A percentile compares a stretch with the other conserved stretches of the same genome.
These are phyloP conservation scores for Purshia tridentata DNA, from an alignment of 306 rosid species.

Conservation along the genomic window DNA sequence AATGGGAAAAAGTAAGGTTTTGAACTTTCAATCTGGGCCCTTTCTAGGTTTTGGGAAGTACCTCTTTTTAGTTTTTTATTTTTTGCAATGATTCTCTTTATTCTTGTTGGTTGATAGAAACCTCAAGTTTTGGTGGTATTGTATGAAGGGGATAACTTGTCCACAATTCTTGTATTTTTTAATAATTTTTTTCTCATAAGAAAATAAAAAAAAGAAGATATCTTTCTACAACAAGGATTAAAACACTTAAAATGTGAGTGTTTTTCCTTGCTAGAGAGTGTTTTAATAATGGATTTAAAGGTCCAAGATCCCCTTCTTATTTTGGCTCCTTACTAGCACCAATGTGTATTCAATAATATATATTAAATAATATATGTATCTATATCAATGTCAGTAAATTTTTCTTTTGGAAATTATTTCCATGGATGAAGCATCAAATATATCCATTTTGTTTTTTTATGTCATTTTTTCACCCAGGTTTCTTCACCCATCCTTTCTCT, in stretches of 20 bases:
- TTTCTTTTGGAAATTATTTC: slow-evolving; percentile 6
- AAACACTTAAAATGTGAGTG: neutral
- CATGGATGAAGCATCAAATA: slow-evolving; percentile 11
- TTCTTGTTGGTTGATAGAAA: too few species aligned
- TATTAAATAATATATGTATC: neutral
- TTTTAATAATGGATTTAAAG: neutral
- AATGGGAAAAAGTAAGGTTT: neutral
- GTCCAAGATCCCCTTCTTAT: neutral
- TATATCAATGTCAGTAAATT: neutral
- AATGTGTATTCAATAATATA: neutral
- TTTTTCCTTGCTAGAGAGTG: neutral
- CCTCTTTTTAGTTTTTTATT: too few species aligned
- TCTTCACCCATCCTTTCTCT: slow-evolving; percentile 16
- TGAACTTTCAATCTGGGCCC: neutral
- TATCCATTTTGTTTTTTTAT: slow-evolving; percentile 7
- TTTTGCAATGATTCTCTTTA: too few species aligned
- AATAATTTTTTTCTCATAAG: neutral
- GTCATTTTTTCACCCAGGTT: slow-evolving; percentile 15
- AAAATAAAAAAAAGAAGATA: neutral
- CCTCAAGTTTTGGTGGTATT: neutral
- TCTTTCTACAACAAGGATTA: neutral
- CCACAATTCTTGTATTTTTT: neutral
- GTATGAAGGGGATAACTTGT: neutral
- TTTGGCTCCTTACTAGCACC: neutral
- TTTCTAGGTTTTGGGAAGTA: too few species aligned